phyloP scores from a whole-genome alignment of 2,329 filamentous ascomycete species.

The Thermochaetoides dissita region DNA sequence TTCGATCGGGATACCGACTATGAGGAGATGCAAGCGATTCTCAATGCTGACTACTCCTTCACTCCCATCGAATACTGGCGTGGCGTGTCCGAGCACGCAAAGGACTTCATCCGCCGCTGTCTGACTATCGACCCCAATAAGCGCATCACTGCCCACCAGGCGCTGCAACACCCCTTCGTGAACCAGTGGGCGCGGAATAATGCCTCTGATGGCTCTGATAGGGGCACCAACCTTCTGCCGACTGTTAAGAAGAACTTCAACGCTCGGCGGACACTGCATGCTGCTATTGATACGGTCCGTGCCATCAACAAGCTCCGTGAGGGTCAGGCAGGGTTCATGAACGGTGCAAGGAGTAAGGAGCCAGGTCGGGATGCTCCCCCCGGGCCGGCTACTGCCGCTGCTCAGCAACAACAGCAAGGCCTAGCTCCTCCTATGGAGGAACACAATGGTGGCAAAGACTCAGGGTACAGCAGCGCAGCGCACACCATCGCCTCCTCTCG shows the following conservation, averaged over 20 bases:
- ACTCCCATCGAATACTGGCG: constrained; percentile 94
- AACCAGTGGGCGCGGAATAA: constrained; percentile 32
- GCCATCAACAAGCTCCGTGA: constrained; percentile 59
- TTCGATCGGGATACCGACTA: constrained; percentile 96
- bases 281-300: constrained; percentile 56
- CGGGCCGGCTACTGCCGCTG: neutral
- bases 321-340: constrained; percentile 44
- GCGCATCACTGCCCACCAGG: constrained; percentile 83
- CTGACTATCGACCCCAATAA: constrained; percentile 76
- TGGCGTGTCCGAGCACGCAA: constrained; percentile 69
- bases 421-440: neutral
- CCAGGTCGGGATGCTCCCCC: constrained; percentile 4
- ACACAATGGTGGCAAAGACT: neutral
- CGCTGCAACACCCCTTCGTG: constrained; percentile 52
- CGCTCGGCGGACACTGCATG: constrained; percentile 52
- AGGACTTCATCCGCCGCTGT: constrained; percentile 85
- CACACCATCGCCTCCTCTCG: constrained; percentile 11
- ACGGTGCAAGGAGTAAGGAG: constrained; percentile 31
- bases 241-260: constrained; percentile 66
- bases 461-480: neutral
- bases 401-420: neutral
- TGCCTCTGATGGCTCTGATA: constrained; percentile 29
- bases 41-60: constrained; percentile 92
- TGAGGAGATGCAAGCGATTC: constrained; percentile 98
- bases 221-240: constrained; percentile 49